Conservation (phyloP, 495 filamentous ascomycete genomes). For the Aspergillus haitiensis region DNA sequence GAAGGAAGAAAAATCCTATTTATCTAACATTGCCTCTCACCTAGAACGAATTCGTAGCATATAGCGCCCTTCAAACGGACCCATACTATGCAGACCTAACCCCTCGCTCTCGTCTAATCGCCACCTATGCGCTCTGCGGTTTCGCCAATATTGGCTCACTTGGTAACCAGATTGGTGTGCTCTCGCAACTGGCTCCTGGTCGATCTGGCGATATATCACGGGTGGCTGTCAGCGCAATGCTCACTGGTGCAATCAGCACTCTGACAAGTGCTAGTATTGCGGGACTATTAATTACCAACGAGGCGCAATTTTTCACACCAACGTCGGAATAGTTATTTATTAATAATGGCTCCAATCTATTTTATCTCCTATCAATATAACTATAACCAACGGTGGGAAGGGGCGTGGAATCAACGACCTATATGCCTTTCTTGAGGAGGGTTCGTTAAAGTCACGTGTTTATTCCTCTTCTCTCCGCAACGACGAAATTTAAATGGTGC, state of each 20-base stretch:
- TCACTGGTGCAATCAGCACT: conserved; percentile 76
- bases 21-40: conserved; percentile 6
- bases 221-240: conserved; percentile 73
- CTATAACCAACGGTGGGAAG: background rate
- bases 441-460: no score
- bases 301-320: conserved; percentile 31
- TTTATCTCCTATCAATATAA: background rate
- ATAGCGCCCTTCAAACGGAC: conserved; percentile 49
- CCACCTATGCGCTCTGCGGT: conserved; percentile 70
- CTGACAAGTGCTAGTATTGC: conserved; percentile 81
- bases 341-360: background rate
- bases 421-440: no score
- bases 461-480: no score
- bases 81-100: conserved; percentile 54
- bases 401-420: no score
- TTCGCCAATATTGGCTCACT: conserved; percentile 81
- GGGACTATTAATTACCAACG: conserved; percentile 67
- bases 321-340: background rate
- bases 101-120: conserved; percentile 68
- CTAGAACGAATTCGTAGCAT: conserved; percentile 67
- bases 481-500: no score
- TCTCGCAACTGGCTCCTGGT: conserved; percentile 74
- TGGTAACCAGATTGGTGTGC: conserved; percentile 82
- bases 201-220: conserved; percentile 72
- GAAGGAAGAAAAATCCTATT: background rate